Percentiles rank a stretch among this genome's conserved stretches.
Evolutionary conservation across 148 eudicot genomes (phyloP).

Genomic region (Dianthus caryophyllus): DNA sequence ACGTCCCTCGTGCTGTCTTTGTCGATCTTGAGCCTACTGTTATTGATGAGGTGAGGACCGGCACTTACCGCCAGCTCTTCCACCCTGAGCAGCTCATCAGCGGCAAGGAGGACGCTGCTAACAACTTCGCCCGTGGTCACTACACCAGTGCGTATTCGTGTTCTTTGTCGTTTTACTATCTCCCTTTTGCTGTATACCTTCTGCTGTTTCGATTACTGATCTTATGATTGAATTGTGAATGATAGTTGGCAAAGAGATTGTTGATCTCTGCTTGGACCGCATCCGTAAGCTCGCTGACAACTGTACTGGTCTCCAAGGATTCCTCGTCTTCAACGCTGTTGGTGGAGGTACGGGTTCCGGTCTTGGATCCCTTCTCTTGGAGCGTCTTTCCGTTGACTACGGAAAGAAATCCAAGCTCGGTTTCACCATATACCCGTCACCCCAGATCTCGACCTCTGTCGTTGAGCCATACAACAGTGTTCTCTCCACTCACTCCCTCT

Average conservation of each 20-base stretch:
- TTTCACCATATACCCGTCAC: constrained; percentile 57
- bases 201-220: background rate
- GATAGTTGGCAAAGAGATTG: constrained; percentile 56
- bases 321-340: constrained; percentile 56
- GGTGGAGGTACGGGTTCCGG: constrained; percentile 66
- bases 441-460: constrained; percentile 59
- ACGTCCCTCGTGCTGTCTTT: constrained; percentile 55
- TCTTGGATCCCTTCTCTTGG: constrained; percentile 55
- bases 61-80: constrained; percentile 49
- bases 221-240: background rate
- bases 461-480: constrained; percentile 66
- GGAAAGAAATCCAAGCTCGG: constrained; percentile 60
- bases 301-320: constrained; percentile 61
- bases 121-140: constrained; percentile 65
- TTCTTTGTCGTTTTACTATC: background rate
- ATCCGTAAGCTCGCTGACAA: constrained; percentile 58
- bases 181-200: background rate
- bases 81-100: constrained; percentile 58
- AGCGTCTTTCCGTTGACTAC: constrained; percentile 53
- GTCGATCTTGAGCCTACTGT: constrained; percentile 64
- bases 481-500: constrained; percentile 48
- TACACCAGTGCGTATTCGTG: constrained; percentile 38
- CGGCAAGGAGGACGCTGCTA: constrained; percentile 61
- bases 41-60: constrained; percentile 59
- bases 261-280: constrained; percentile 57